Base-by-base conservation (phyloP, 208 protist species). In the Trypanosomatidae sp. region DNA sequence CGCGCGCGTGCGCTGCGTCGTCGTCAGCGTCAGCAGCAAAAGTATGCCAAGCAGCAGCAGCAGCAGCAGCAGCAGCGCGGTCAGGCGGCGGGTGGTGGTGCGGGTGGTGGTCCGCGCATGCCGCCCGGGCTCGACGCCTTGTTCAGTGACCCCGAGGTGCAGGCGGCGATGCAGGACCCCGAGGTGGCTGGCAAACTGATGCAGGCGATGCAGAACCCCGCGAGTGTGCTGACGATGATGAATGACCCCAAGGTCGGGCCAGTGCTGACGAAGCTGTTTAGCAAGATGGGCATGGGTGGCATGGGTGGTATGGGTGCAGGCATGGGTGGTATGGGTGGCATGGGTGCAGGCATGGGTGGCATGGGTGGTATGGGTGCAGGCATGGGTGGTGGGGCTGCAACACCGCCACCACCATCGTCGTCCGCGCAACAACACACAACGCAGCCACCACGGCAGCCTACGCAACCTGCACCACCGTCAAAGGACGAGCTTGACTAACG, bases 161-260 rank as follows among this genome's bases (percentile, higher is more conserved):
- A 58, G 53, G 61, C 55, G 11, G 72, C 72, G 32, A 66, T 89
- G 70, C 62, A 76, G 56, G 75, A 89, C 48, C 80, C 80, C 1
- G 74, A 89, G 43, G 67, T 88, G 38, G 66, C 56, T 5, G 30
- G 69, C 13, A 82, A 87, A 53, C 43, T 83, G 23, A 4, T 56
- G 27, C 41, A 66, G 42, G 45, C 75, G 35, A 77, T 77, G 66
- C 53, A 61, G 37, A 89, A 89, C 48, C 80, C 80, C 1, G 71
- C 71, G 66, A 48, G 56, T n/a, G 69, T 64, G 1, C 60, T 85
- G 71, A 32, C 61, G 32, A 61, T 82, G 56, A 68, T 79, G 54
- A 60, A 71, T 45, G 75, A 89, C 48, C 80, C 80, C 4, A 85
- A 89, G 53, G 53, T 83, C 13, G 74, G 71, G 15, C 73, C 71